Conservation (phyloP, 495 filamentous ascomycete genomes). For the Aspergillus coremiiformis region DNA sequence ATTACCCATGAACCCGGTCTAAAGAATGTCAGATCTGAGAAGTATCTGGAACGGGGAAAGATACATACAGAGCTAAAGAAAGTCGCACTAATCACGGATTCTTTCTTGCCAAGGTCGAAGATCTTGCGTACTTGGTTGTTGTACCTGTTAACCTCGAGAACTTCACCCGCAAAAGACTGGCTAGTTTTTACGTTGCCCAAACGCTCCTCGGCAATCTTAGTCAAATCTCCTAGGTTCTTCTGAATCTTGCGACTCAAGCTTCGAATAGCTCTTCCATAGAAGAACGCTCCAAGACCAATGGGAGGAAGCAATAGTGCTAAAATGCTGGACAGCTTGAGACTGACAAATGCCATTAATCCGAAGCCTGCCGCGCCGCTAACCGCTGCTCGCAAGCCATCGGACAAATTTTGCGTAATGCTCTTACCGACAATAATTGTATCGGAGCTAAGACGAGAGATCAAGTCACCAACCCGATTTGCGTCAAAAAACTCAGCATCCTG, state of each 20-base stretch:
- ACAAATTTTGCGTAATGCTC: slow-evolving; percentile 95
- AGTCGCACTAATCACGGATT: slow-evolving; percentile 79
- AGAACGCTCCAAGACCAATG: slow-evolving; percentile 80
- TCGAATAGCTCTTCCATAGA: slow-evolving; percentile 81
- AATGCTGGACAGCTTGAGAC: slow-evolving; percentile 80
- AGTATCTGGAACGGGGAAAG: not conserved
- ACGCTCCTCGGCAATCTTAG: slow-evolving; percentile 94
- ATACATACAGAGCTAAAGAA: slow-evolving; percentile 70
- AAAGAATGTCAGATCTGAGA: slow-evolving; percentile 16
- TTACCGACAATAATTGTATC: slow-evolving; percentile 97
- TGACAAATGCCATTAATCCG: slow-evolving; percentile 85
- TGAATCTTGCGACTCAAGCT: slow-evolving; percentile 87
- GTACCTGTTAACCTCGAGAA: slow-evolving; percentile 82
- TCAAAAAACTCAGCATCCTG: slow-evolving; percentile 99
- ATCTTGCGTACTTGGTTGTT: slow-evolving; percentile 87
- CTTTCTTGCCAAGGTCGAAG: slow-evolving; percentile 75
- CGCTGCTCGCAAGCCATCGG: slow-evolving; percentile 79
- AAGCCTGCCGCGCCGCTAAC: slow-evolving; percentile 88
- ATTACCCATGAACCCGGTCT: slow-evolving; percentile 84
- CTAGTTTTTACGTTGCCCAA: slow-evolving; percentile 92
- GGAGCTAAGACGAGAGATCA: slow-evolving; percentile 90
- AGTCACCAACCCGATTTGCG: slow-evolving; percentile 89
- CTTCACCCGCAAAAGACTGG: slow-evolving; percentile 90
- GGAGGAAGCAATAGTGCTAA: slow-evolving; percentile 83
- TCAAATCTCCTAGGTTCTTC: slow-evolving; percentile 81